These are phyloP conservation scores for Fomitopsis schrenkii DNA, from an alignment of 1,284 basidiomycete genomes.

Conservation along the genomic window DNA sequence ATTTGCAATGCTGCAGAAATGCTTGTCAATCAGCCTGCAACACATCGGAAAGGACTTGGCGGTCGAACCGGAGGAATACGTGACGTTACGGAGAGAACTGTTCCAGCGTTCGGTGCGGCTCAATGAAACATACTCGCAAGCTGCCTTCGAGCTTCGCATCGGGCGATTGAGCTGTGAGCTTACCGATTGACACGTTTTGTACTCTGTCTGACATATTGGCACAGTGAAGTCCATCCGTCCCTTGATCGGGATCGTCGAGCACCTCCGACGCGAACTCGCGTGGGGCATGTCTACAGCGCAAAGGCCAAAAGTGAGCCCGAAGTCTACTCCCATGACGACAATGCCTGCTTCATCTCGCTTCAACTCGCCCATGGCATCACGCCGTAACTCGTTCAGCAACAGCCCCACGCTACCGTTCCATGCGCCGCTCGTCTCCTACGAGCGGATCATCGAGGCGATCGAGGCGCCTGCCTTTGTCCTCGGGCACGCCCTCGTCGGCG, in stretches of 20 bases:
- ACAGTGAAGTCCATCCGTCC: slow-evolving; percentile 43
- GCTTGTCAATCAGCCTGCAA: slow-evolving; percentile 32
- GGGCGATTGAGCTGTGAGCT: slow-evolving; percentile 41
- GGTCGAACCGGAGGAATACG: slow-evolving; percentile 17
- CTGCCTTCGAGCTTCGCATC: slow-evolving; percentile 43
- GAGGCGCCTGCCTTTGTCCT: slow-evolving; percentile 31
- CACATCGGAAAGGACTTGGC: slow-evolving; percentile 16
- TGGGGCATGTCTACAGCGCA: slow-evolving; percentile 37
- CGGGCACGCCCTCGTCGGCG: slow-evolving; percentile 31
- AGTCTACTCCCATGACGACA: slow-evolving; percentile 1
- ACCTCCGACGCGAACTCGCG: slow-evolving; percentile 42
- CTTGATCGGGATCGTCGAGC: slow-evolving; percentile 39
- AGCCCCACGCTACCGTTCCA: background rate
- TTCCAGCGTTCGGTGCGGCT: slow-evolving; percentile 37
- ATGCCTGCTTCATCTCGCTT: slow-evolving; percentile 7
- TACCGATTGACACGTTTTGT: background rate
- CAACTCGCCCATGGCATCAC: slow-evolving; percentile 1
- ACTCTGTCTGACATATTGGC: background rate
- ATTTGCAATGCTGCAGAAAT: slow-evolving; percentile 32
- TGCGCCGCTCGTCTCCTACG: background rate
- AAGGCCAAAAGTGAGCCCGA: slow-evolving; percentile 1
- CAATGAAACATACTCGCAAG: slow-evolving; percentile 41
- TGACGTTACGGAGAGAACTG: slow-evolving; percentile 27
- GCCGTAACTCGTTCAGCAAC: slow-evolving; percentile 5
- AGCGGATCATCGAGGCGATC: slow-evolving; percentile 23